These are phyloP conservation scores for Pachysandra terminalis DNA, from an alignment of 164 flowering plant species.

Conservation along the genomic window DNA sequence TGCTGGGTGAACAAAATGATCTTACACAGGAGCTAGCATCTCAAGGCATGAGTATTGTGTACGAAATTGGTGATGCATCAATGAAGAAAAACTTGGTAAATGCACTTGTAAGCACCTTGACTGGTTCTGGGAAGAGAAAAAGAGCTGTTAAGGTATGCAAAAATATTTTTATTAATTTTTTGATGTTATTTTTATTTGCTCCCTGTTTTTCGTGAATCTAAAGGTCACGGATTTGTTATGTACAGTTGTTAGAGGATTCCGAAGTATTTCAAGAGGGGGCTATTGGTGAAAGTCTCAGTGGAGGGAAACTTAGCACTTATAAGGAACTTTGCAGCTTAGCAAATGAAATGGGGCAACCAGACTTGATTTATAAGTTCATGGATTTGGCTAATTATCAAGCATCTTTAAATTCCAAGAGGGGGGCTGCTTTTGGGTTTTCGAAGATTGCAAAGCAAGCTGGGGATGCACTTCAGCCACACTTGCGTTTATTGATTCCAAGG, in stretches of 20 bases:
- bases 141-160: constrained; percentile 84
- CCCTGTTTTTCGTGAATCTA: constrained; percentile 1
- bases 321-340: constrained; percentile 95
- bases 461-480: constrained; percentile 86
- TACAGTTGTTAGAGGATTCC: constrained; percentile 85
- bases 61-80: constrained; percentile 88
- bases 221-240: constrained; percentile 8
- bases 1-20: constrained; percentile 92
- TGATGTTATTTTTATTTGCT: neutral
- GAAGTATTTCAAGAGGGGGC: constrained; percentile 95
- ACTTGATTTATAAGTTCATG: constrained; percentile 94
- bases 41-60: constrained; percentile 97
- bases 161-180: constrained; percentile 2
- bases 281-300: constrained; percentile 80
- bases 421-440: constrained; percentile 99
- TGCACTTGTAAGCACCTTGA: constrained; percentile 86
- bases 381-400: constrained; percentile 96
- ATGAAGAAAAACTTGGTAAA: constrained; percentile 84
- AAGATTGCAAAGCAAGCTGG: constrained; percentile 98
- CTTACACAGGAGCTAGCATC: constrained; percentile 98
- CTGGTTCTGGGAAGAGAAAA: constrained; percentile 95
- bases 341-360: constrained; percentile 99
- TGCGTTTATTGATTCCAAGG: constrained; percentile 72
- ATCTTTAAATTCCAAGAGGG: constrained; percentile 91
- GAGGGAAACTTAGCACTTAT: constrained; percentile 94